phyloP scores from a whole-genome alignment of 2,329 filamentous ascomycete species.

The Penicillium decumbens region DNA sequence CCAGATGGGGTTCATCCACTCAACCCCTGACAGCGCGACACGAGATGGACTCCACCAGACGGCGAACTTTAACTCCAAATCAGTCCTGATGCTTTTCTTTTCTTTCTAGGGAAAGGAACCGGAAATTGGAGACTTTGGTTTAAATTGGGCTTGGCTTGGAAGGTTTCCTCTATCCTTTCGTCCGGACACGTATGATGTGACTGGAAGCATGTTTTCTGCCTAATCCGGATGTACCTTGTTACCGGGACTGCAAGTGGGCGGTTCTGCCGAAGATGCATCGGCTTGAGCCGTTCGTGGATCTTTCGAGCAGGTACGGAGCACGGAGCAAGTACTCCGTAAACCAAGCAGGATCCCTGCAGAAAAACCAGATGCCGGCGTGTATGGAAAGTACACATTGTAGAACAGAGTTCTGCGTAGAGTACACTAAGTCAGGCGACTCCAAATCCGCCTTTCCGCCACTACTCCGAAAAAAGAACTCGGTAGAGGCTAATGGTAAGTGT shows the following conservation, averaged over 20 bases:
- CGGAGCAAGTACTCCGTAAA: no score
- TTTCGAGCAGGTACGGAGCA: not conserved
- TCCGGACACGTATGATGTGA: not conserved
- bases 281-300: constrained; percentile 7
- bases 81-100: no score
- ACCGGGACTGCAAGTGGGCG: constrained; percentile 9
- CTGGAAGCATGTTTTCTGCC: not conserved
- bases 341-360: not conserved
- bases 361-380: not conserved
- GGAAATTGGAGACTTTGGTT: no score
- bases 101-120: not conserved
- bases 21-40: constrained; percentile 1
- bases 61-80: not conserved
- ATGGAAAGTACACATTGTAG: not conserved
- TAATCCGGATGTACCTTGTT: not conserved
- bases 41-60: not conserved
- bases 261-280: constrained; percentile 11
- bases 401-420: not conserved
- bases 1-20: constrained; percentile 14
- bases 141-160: not conserved
- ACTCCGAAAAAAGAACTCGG: not conserved
- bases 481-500: not conserved
- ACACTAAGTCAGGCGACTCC: not conserved
- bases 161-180: not conserved
- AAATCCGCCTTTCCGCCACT: not conserved